phyloP scores from a whole-genome alignment of 441 rosid species.

The Aleurites moluccanus region DNA sequence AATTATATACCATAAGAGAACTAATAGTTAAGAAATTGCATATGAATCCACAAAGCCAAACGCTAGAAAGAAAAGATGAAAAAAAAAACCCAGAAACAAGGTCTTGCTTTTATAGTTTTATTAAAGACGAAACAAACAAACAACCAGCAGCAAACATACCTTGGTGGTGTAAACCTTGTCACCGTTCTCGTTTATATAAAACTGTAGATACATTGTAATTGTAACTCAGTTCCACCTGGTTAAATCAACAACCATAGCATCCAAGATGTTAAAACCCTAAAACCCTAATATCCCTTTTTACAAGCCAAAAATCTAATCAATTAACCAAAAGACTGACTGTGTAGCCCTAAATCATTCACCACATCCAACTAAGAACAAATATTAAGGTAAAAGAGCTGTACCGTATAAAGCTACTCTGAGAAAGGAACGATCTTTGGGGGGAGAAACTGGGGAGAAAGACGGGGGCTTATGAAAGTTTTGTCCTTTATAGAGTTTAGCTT shows the following conservation, averaged over 20 bases:
- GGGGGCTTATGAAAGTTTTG: not conserved
- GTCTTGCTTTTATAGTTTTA: not conserved
- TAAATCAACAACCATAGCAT: not conserved
- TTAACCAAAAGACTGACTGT: not conserved
- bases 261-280: not conserved
- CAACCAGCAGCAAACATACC: slow-evolving; percentile 38
- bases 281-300: not conserved
- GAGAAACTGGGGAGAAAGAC: not conserved
- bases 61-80: not conserved
- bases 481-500: too few relatives aligned
- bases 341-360: not conserved
- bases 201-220: slow-evolving; percentile 88
- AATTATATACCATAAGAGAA: not conserved
- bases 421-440: too few relatives aligned
- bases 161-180: slow-evolving; percentile 96
- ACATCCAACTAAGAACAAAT: not conserved
- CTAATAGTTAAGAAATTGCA: not conserved
- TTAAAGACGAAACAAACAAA: not conserved
- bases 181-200: slow-evolving; percentile 92
- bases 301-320: not conserved
- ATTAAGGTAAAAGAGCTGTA: not conserved
- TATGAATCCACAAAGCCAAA: not conserved
- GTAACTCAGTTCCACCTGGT: slow-evolving; percentile 6
- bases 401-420: too few relatives aligned
- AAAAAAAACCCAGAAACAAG: not conserved